These are phyloP conservation scores for Talaromyces sp. DNA, from an alignment of 2,329 filamentous ascomycete genomes.

Conservation along the genomic window DNA sequence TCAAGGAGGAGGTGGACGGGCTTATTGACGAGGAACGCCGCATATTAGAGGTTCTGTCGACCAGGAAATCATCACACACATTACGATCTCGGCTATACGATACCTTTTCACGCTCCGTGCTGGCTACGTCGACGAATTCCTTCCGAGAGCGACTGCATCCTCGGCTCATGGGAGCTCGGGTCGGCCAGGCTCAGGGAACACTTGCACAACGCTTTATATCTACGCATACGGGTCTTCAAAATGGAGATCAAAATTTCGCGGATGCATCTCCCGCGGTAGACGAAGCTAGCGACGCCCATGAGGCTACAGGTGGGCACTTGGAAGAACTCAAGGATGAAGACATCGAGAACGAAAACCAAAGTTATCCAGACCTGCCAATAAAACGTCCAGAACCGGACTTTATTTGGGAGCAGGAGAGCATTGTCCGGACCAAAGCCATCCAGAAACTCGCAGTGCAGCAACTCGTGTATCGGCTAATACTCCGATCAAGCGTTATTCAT, in stretches of 20 bases:
- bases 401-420: slow-evolving; percentile 23
- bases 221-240: not conserved
- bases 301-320: not conserved
- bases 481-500: slow-evolving; percentile 34
- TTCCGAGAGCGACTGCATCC: not conserved
- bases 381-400: slow-evolving; percentile 6
- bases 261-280: not conserved
- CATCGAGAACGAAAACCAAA: not conserved
- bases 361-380: slow-evolving; percentile 11
- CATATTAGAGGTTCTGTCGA: slow-evolving; percentile 25
- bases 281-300: not conserved
- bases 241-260: not conserved
- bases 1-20: slow-evolving; percentile 36
- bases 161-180: not conserved
- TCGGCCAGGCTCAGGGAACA: not conserved
- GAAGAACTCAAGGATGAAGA: not conserved
- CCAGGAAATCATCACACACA: not conserved
- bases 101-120: not conserved
- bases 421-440: slow-evolving; percentile 30
- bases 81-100: slow-evolving; percentile 1
- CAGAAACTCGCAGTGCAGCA: slow-evolving; percentile 34
- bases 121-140: not conserved
- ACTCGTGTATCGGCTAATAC: slow-evolving; percentile 32
- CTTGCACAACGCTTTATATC: not conserved
- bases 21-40: slow-evolving; percentile 34